phyloP scores from a whole-genome alignment of 176 grass and related monocot genomes.

The Poa annua region DNA sequence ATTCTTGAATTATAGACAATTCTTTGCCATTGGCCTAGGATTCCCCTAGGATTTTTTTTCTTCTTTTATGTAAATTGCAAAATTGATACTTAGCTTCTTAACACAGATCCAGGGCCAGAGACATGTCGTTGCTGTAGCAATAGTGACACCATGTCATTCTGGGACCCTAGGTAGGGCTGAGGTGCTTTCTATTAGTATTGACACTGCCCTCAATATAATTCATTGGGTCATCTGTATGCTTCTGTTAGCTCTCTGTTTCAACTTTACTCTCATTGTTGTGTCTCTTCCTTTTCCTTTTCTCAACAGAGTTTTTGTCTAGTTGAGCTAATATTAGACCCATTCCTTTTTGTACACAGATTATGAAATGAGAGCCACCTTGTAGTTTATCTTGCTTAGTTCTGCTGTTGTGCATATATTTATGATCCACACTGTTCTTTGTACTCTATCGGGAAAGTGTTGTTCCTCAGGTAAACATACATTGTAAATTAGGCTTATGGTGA shows the following conservation, averaged over 20 bases:
- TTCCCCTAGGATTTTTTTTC: constrained; percentile 37
- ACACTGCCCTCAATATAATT: constrained; percentile 60
- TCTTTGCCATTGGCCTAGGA: constrained; percentile 50
- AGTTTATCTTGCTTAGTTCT: constrained; percentile 28
- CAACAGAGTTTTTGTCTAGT: constrained; percentile 53
- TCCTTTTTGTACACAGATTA: constrained; percentile 49
- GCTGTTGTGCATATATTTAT: neutral
- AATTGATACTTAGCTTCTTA: constrained; percentile 62
- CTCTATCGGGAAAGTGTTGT: neutral
- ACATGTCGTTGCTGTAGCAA: constrained; percentile 46
- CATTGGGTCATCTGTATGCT: constrained; percentile 43
- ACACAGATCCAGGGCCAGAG: constrained; percentile 59
- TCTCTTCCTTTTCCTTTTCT: neutral
- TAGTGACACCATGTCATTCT: constrained; percentile 49
- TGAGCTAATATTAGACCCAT: constrained; percentile 49
- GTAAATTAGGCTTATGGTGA: neutral
- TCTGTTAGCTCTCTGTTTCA: constrained; percentile 39
- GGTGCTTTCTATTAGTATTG: constrained; percentile 54
- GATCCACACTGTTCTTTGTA: neutral
- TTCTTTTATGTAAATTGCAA: constrained; percentile 69
- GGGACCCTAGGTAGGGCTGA: constrained; percentile 49
- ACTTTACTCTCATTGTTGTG: neutral
- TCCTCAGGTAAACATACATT: neutral
- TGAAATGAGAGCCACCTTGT: constrained; percentile 40
- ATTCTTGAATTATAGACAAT: constrained; percentile 60